Percentiles rank a stretch among this genome's conserved stretches.
Conservation (phyloP, 1,139 yeast species). For the Protomyces lactucae-debilis region DNA sequence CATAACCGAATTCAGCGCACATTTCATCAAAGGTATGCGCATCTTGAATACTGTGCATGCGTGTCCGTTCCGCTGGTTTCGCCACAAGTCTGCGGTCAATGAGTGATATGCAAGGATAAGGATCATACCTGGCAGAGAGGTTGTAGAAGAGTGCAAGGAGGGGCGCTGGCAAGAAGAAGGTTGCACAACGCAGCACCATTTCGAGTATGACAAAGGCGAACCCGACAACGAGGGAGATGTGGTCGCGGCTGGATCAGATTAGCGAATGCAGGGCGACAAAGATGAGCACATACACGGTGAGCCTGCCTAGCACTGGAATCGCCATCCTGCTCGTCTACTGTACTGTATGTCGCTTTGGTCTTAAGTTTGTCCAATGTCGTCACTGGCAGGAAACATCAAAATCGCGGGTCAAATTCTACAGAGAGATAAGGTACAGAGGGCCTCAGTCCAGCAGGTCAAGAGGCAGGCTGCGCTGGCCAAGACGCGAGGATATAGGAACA, state of each 20-base stretch:
- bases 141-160: constrained; percentile 28
- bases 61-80: constrained; percentile 31
- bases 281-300: neutral
- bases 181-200: constrained; percentile 28
- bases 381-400: no score
- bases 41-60: constrained; percentile 41
- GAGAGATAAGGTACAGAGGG: no score
- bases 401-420: no score
- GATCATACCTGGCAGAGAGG: constrained; percentile 21
- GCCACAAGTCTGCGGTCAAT: neutral
- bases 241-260: constrained; percentile 4
- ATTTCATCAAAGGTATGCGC: constrained; percentile 53
- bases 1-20: constrained; percentile 58
- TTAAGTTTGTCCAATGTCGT: no score
- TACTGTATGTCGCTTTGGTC: no score
- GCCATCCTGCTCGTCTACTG: neutral
- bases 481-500: no score
- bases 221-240: constrained; percentile 30
- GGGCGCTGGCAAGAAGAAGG: constrained; percentile 28
- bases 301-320: constrained; percentile 2
- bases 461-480: no score
- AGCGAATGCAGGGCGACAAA: neutral
- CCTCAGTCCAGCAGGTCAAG: no score
- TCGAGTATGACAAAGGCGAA: constrained; percentile 31
- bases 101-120: constrained; percentile 16